Conservation (phyloP, 83 land plant genomes). For the Picea abies region DNA sequence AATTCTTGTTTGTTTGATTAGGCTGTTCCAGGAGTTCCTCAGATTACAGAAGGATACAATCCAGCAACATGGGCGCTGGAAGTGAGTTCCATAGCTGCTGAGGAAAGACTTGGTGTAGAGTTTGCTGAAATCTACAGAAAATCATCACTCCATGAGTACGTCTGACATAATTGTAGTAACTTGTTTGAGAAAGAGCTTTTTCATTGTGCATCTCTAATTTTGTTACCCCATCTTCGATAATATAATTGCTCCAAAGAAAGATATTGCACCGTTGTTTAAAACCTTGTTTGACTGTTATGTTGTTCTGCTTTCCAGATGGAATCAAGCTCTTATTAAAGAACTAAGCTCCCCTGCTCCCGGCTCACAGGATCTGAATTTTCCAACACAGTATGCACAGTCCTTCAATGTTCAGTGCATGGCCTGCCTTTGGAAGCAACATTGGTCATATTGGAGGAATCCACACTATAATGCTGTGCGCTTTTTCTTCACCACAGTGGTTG, state of each 20-base stretch:
- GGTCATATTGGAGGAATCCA: too few species aligned
- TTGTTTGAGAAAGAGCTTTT: background rate
- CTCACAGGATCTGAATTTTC: conserved; percentile 10
- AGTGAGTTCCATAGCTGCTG: too few species aligned
- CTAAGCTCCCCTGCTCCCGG: conserved; percentile 26
- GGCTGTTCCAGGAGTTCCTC: conserved; percentile 34
- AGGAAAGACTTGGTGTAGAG: conserved; percentile 17
- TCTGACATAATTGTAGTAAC: background rate
- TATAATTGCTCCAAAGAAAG: background rate
- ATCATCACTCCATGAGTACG: conserved; percentile 17
- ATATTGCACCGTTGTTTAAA: too few species aligned
- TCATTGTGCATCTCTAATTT: too few species aligned
- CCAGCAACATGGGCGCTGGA: too few species aligned
- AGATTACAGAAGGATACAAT: conserved; percentile 20
- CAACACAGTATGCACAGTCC: too few species aligned
- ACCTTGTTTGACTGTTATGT: too few species aligned
- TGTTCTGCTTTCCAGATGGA: conserved; percentile 12
- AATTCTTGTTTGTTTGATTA: background rate
- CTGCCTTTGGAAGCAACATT: too few species aligned
- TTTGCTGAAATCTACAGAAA: conserved; percentile 52
- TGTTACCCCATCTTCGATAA: too few species aligned
- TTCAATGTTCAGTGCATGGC: too few species aligned
- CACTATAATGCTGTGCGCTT: conserved; percentile 14
- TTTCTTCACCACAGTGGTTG: conserved; percentile 30
- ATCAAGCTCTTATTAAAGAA: conserved; percentile 25